phyloP scores from a whole-genome alignment of 257 asterid species.

The Solanum sejunctum region DNA sequence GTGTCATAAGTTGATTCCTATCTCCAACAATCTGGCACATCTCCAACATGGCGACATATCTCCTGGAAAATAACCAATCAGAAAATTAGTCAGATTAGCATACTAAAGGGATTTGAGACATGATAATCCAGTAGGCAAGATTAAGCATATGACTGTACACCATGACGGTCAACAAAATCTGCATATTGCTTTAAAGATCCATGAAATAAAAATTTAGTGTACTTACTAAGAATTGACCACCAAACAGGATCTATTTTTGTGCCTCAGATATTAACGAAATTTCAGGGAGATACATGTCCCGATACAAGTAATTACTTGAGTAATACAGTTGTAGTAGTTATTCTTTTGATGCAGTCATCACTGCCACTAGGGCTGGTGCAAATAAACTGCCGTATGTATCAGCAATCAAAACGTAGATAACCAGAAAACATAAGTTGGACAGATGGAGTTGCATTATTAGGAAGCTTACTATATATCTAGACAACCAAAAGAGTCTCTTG shows the following conservation, averaged over 20 bases:
- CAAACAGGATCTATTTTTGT: neutral
- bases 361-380: neutral
- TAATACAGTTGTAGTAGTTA: neutral
- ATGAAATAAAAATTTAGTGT: neutral
- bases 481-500: neutral
- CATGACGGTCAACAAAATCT: neutral
- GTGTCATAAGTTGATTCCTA: slow-evolving; percentile 56
- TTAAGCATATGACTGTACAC: neutral
- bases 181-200: neutral
- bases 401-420: neutral
- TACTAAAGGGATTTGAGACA: neutral
- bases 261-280: neutral
- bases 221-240: neutral
- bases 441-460: neutral
- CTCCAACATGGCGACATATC: slow-evolving; percentile 73
- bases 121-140: neutral
- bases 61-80: slow-evolving; percentile 27
- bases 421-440: neutral
- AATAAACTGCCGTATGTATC: neutral
- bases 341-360: neutral
- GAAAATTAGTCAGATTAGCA: neutral
- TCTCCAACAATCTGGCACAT: slow-evolving; percentile 75
- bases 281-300: neutral
- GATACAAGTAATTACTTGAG: neutral
- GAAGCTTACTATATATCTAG: neutral